Evolutionary conservation across 768 basidiomycete genomes (phyloP), one percentile per base, ranked within the genome.

Genomic region (Fistulinella prunicolor): DNA sequence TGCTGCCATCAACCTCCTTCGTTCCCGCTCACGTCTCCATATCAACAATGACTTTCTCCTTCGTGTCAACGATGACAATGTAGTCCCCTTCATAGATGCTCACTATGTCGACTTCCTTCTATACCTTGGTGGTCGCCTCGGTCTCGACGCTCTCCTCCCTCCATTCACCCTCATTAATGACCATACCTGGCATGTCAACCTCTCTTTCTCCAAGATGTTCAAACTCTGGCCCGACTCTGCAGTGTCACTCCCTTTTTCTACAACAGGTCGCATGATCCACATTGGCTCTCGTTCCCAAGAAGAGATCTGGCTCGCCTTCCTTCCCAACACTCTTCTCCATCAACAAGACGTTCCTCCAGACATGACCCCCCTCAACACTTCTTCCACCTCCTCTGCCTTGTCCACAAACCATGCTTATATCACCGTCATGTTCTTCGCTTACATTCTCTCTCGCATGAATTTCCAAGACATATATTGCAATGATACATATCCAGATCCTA

Each of bases 241-340:
- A 20, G 4, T 35, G 19, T 0, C n/a, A 5, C 42, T 49, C 10
- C 41, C 48, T 0, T 49, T 49, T 17, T 30, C 28, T 9, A 30
- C 42, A 28, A 44, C 36, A 0, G 42, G 48, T 7, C 41, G 47
- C 23, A 49, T 49, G 48, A 13, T 44, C 4, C 20, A 26, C 22
- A 3, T 49, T 6, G 42, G 48, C 16, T 17, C 34, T 1, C 26
- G 28, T 8, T 12, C 8, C n/a, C 42, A 49, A 5, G 42, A 49
- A 6, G 36, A 49, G 0, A 7, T 49, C 10, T 49, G 48, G 48
- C 19, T 49, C 13, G 35, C 48, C 5, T 7, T 49, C 4, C 16
- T 32, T 3, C 42, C 48, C 1, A 9, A 29, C 4, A 9, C 41
- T 6, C 13, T 44, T n/a, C 16, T 49, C 6, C 28, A 44, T 2